Evolutionary conservation across 176 grass and related monocot species (phyloP).

Genomic region (Aegilops tauschii): DNA sequence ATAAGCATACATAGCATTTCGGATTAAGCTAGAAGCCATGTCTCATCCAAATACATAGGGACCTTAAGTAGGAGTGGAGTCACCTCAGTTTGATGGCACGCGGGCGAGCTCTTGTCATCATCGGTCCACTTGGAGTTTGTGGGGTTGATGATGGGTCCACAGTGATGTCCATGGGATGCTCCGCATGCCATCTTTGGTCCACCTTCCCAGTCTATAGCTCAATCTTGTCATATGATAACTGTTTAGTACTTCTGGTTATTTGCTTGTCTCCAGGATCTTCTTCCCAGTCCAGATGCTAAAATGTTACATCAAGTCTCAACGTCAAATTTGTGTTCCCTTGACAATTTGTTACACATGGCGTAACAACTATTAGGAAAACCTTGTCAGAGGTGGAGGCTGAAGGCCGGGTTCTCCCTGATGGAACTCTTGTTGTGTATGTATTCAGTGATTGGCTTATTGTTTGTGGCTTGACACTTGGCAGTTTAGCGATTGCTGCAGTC

Average conservation of each 20-base stretch:
- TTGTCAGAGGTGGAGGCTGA: conserved; percentile 84
- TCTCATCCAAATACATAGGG: neutral
- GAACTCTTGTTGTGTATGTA: conserved; percentile 75
- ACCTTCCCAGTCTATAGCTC: conserved; percentile 5
- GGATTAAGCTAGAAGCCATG: neutral
- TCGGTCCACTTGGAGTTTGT: neutral
- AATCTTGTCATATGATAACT: neutral
- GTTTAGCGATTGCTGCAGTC: neutral
- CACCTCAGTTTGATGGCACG: neutral
- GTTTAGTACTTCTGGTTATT: neutral
- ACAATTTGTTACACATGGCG: conserved; percentile 72
- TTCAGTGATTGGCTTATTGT: neutral
- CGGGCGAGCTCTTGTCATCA: neutral
- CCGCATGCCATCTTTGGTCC: neutral
- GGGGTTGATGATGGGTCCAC: neutral
- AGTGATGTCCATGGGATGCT: neutral
- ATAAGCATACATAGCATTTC: neutral
- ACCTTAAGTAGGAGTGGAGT: neutral
- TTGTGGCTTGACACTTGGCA: neutral
- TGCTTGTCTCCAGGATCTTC: conserved; percentile 11
- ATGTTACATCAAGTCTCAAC: neutral
- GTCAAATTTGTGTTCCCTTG: conserved; percentile 46
- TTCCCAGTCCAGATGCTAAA: neutral
- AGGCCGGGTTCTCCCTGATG: conserved; percentile 79
- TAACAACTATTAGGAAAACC: conserved; percentile 85